Conservation (phyloP, 1,284 basidiomycete genomes). For the Abortiporus biennis region DNA sequence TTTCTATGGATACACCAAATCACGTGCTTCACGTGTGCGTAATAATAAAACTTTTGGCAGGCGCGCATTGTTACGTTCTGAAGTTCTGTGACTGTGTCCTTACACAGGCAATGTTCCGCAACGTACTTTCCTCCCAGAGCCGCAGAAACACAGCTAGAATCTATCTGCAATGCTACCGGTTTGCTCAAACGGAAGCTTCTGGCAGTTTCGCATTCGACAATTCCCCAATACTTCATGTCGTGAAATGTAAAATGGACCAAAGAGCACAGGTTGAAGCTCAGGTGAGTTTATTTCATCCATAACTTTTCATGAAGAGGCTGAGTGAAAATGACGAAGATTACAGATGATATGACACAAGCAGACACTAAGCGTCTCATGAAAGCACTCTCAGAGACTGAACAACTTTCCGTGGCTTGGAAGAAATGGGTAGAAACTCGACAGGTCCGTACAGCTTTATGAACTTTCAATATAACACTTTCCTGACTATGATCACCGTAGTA, state of each 20-base stretch:
- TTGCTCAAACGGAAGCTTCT: too few species aligned
- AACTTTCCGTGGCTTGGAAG: conserved; percentile 44
- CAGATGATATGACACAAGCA: neutral
- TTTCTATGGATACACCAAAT: too few species aligned
- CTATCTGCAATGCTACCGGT: too few species aligned
- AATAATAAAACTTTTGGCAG: too few species aligned
- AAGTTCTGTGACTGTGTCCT: too few species aligned
- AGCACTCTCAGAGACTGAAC: conserved; percentile 45
- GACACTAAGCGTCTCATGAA: conserved; percentile 39
- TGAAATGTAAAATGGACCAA: neutral
- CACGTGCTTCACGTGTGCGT: too few species aligned
- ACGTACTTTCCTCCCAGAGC: too few species aligned
- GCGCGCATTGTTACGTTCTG: too few species aligned
- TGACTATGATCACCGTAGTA: conserved; percentile 30
- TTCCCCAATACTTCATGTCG: neutral
- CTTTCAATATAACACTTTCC: neutral
- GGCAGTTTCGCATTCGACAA: too few species aligned
- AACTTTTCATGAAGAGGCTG: neutral
- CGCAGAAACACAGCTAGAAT: too few species aligned
- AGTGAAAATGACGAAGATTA: neutral
- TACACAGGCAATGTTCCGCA: too few species aligned
- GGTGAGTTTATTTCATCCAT: neutral
- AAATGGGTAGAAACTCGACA: conserved; percentile 37
- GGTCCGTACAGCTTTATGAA: conserved; percentile 26
- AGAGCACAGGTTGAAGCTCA: neutral